A percentile compares a stretch with the other conserved stretches of the same genome.
These are phyloP conservation scores for Bonia amplexicaulis DNA, from an alignment of 176 grass and related monocot genomes.

Conservation along the genomic window DNA sequence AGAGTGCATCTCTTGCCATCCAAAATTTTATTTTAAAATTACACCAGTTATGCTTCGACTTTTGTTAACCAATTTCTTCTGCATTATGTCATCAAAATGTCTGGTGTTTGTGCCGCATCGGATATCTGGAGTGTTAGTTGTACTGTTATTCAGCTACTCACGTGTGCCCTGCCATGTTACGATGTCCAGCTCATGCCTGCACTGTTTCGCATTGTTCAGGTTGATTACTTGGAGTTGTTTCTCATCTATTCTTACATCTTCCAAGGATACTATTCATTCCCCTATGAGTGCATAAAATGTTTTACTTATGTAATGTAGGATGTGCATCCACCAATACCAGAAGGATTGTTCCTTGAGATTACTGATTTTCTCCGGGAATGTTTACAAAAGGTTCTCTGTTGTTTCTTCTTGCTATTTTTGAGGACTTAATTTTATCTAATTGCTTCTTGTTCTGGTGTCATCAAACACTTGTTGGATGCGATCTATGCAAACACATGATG, in stretches of 20 bases:
- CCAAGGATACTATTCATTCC: not conserved
- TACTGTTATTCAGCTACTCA: conserved; percentile 95
- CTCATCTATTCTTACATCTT: not conserved
- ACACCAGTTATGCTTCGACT: not conserved
- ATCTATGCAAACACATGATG: conserved; percentile 97
- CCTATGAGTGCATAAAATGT: not conserved
- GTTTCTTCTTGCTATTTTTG: not conserved
- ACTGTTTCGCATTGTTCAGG: conserved; percentile 99
- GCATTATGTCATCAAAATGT: conserved; percentile 92
- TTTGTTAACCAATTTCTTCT: conserved; percentile 11
- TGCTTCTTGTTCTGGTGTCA: conserved; percentile 25
- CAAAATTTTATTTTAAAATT: not conserved
- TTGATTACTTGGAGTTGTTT: conserved; percentile 26
- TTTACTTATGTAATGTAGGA: conserved; percentile 51
- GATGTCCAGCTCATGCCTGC: conserved; percentile 99
- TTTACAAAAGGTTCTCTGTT: conserved; percentile 76
- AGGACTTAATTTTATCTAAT: conserved; percentile 7
- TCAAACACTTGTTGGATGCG: conserved; percentile 60
- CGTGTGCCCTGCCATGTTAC: conserved; percentile 93
- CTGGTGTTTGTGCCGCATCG: conserved; percentile 92
- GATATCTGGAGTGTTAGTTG: conserved; percentile 99
- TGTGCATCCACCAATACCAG: conserved; percentile 93
- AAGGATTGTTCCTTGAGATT: conserved; percentile 85
- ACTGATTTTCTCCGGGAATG: conserved; percentile 97
- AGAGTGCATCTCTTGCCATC: not conserved